Evolutionary conservation across 192 early-diverging fungal genomes (phyloP).

Genomic region (Coemansia sp.): DNA sequence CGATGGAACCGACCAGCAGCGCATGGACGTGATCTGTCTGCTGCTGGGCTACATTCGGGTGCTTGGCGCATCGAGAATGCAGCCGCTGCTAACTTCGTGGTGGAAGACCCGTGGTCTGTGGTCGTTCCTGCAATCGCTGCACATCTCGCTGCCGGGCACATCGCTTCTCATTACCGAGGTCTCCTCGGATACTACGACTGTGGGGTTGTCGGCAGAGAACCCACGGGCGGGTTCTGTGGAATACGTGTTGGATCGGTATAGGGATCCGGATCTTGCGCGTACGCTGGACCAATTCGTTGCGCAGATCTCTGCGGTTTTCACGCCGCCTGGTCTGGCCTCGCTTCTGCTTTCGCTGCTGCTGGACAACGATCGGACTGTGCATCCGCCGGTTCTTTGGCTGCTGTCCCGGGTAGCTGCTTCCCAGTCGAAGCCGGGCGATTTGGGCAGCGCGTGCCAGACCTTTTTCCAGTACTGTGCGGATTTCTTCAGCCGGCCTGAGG

Average conservation of each 20-base stretch:
- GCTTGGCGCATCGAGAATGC: slow-evolving; percentile 13
- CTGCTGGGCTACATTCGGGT: slow-evolving; percentile 16
- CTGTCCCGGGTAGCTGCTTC: slow-evolving; percentile 7
- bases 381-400: slow-evolving; percentile 32
- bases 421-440: neutral
- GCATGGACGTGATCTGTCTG: slow-evolving; percentile 24
- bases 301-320: slow-evolving; percentile 5
- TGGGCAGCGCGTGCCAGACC: slow-evolving; percentile 11
- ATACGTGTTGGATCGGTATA: slow-evolving; percentile 30
- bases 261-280: slow-evolving; percentile 5
- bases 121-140: slow-evolving; percentile 24
- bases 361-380: neutral
- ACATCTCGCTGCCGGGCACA: slow-evolving; percentile 34
- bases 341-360: slow-evolving; percentile 24
- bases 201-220: neutral
- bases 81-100: slow-evolving; percentile 20
- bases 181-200: no score
- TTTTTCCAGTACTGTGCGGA: slow-evolving; percentile 34
- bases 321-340: slow-evolving; percentile 10
- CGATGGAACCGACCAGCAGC: slow-evolving; percentile 20
- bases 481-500: slow-evolving; percentile 2
- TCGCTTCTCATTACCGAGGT: slow-evolving; percentile 31
- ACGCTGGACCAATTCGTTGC: slow-evolving; percentile 26
- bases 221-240: neutral
- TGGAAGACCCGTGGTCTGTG: slow-evolving; percentile 31